Conservation (phyloP, 805 yeast genomes). For the Wickerhamiella spandovensis region DNA sequence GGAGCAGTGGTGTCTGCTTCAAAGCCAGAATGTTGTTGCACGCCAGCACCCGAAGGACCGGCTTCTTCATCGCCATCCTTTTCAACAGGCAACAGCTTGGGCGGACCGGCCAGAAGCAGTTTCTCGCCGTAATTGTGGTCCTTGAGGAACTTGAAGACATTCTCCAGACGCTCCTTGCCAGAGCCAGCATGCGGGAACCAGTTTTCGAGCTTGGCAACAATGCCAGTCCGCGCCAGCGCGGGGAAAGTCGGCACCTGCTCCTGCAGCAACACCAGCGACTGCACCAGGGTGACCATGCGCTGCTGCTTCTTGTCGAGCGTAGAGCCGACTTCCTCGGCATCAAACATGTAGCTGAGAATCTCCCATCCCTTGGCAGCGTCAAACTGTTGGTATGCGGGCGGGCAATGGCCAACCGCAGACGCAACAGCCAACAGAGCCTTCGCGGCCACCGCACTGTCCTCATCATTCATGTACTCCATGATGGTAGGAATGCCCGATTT, state of each 20-base stretch:
- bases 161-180: conserved; percentile 1
- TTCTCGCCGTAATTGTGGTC: background rate
- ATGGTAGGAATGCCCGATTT: conserved; percentile 22
- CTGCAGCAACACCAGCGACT: background rate
- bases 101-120: background rate
- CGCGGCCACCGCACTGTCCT: conserved; percentile 28
- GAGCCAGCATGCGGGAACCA: background rate
- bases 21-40: background rate
- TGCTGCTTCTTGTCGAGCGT: background rate
- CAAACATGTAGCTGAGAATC: conserved; percentile 26
- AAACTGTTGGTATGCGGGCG: conserved; percentile 42
- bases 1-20: background rate
- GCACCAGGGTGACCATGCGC: conserved; percentile 1
- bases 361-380: conserved; percentile 50
- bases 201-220: background rate
- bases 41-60: background rate
- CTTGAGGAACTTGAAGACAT: background rate
- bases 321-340: background rate
- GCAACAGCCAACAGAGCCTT: conserved; percentile 74
- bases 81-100: background rate
- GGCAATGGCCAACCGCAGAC: conserved; percentile 56
- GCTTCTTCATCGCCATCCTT: background rate
- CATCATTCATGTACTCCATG: conserved; percentile 19
- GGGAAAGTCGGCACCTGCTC: background rate
- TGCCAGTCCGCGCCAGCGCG: background rate